Base-by-base conservation (phyloP, 1,284 basidiomycete species). In the Rhodotorula sp. region DNA sequence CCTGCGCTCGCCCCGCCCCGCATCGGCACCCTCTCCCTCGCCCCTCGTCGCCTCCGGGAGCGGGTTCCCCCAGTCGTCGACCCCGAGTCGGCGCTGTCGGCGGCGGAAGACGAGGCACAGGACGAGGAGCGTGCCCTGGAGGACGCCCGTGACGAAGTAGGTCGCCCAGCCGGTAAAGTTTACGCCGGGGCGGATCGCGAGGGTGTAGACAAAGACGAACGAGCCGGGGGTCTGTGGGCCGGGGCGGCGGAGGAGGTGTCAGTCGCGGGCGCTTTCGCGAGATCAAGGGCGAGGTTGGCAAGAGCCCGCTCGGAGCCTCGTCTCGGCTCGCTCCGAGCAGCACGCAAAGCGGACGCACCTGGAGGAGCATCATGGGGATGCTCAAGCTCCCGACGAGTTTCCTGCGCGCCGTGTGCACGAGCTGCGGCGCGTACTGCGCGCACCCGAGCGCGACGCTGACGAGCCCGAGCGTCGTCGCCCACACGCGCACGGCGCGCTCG, bases 291-390 rank as follows among this genome's bases (percentile, higher is more conserved):
- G n/a, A n/a, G n/a, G n/a, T n/a, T n/a, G n/a, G n/a, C n/a, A n/a
- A n/a, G n/a, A n/a, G n/a, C n/a, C n/a, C n/a, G n/a, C n/a, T n/a
- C n/a, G n/a, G n/a, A n/a, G n/a, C n/a, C n/a, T n/a, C n/a, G n/a
- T n/a, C n/a, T n/a, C n/a, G n/a, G n/a, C n/a, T n/a, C n/a, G n/a
- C n/a, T n/a, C n/a, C n/a, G n/a, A n/a, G n/a, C n/a, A n/a, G n/a
- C n/a, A 56, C 17, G 64, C 49, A 50, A 41, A 61, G 17, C 5
- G 17, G 41, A 61, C 70, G 53, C 45, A 89, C 93, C 82, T 98
- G 96, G 34, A 99, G 90, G 58, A 87, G 84, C 96, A 99, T 97
- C 87, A 93, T 97, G 3, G 89, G 90, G 74, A 98, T 91, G 77
- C 91, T 94, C 34, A 98, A 84, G 1, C 93, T 93, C 16, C 94